These are phyloP conservation scores for Solanum dulcamara DNA, from an alignment of 257 asterid species.

Conservation along the genomic window DNA sequence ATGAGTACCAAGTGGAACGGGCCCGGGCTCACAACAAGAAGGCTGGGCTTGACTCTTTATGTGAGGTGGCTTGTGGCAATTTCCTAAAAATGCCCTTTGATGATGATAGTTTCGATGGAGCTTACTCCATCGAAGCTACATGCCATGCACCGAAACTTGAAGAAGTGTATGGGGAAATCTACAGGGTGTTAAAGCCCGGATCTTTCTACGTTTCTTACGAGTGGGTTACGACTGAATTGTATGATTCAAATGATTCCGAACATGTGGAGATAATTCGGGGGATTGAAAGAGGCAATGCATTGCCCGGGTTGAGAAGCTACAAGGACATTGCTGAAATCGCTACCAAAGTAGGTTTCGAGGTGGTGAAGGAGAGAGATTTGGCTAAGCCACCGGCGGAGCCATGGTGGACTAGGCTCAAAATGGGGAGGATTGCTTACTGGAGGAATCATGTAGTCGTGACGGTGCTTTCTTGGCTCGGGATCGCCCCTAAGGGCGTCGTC, in stretches of 20 bases:
- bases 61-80: constrained; percentile 70
- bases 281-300: constrained; percentile 63
- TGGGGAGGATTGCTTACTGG: constrained; percentile 69
- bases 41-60: constrained; percentile 43
- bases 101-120: constrained; percentile 51
- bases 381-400: constrained; percentile 29
- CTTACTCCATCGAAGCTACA: constrained; percentile 67
- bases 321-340: constrained; percentile 46
- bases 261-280: constrained; percentile 69
- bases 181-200: constrained; percentile 57
- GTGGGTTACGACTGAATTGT: constrained; percentile 36
- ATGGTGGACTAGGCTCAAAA: constrained; percentile 76
- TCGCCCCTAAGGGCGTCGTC: constrained; percentile 54
- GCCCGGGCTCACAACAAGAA: constrained; percentile 54
- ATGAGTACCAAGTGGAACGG: constrained; percentile 51
- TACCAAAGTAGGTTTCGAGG: constrained; percentile 51
- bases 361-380: constrained; percentile 26
- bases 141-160: constrained; percentile 35
- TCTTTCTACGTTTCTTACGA: constrained; percentile 20
- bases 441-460: constrained; percentile 60
- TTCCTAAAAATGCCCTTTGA: constrained; percentile 68
- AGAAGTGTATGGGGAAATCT: constrained; percentile 49
- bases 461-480: constrained; percentile 48
- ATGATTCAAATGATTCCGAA: constrained; percentile 30
- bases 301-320: constrained; percentile 53